A percentile compares a stretch with the other conserved stretches of the same genome.
Evolutionary conservation across 2,329 filamentous ascomycete species (phyloP).

Genomic region (Colletotrichum caudatum): DNA sequence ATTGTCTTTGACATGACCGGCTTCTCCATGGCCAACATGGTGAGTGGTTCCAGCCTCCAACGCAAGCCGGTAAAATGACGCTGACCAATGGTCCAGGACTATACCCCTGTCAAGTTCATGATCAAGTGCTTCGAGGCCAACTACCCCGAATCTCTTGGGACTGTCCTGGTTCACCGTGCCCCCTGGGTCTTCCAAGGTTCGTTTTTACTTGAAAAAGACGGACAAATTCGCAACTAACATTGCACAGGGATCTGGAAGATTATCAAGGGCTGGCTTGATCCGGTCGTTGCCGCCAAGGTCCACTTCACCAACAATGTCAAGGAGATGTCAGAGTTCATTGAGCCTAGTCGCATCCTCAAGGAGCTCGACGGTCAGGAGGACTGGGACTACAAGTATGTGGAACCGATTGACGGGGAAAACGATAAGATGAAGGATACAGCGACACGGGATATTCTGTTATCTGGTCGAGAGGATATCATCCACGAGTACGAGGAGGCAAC

Average conservation of each 20-base stretch:
- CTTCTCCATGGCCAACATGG: slow-evolving; percentile 96
- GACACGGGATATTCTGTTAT: slow-evolving; percentile 72
- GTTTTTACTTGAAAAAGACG: slow-evolving; percentile 46
- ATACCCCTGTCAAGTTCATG: slow-evolving; percentile 97
- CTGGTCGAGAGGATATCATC: slow-evolving; percentile 73
- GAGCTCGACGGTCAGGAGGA: slow-evolving; percentile 89
- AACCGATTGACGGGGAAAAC: slow-evolving; percentile 83
- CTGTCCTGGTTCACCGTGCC: slow-evolving; percentile 93
- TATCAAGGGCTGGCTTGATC: slow-evolving; percentile 95
- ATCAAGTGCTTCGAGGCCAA: slow-evolving; percentile 99
- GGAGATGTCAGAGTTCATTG: slow-evolving; percentile 84
- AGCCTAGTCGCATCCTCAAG: slow-evolving; percentile 76
- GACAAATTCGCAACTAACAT: slow-evolving; percentile 5
- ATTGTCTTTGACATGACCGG: slow-evolving; percentile 96
- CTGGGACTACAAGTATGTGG: slow-evolving; percentile 85
- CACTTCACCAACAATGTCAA: slow-evolving; percentile 88
- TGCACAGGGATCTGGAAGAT: slow-evolving; percentile 90
- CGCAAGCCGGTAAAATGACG: neutral
- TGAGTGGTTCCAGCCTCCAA: slow-evolving; percentile 50
- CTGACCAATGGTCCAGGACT: slow-evolving; percentile 70
- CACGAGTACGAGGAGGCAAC: slow-evolving; percentile 81
- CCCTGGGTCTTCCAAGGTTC: slow-evolving; percentile 96
- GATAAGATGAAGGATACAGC: slow-evolving; percentile 74
- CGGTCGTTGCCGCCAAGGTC: slow-evolving; percentile 93
- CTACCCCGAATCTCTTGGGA: slow-evolving; percentile 92